These are phyloP conservation scores for Penicillium waksmanii DNA, from an alignment of 495 filamentous ascomycete species.

Conservation along the genomic window DNA sequence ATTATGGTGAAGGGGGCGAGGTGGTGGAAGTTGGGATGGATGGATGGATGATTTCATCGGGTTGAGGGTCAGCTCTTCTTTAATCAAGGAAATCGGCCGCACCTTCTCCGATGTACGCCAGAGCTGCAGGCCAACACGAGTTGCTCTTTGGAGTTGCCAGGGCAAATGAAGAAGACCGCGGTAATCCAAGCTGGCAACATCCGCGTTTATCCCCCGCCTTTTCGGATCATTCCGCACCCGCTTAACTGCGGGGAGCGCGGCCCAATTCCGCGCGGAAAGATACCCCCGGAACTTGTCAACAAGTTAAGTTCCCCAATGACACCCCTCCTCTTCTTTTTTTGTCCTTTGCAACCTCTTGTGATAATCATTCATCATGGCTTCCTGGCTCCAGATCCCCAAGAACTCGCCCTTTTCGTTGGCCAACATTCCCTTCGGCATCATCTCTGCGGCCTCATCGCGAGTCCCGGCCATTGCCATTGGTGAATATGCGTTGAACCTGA, in stretches of 20 bases:
- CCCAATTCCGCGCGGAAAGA: constrained; percentile 28
- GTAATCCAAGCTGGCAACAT: constrained; percentile 15
- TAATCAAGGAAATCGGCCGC: constrained; percentile 6
- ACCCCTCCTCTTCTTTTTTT: constrained; percentile 6
- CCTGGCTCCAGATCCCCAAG: constrained; percentile 68
- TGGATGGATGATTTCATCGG: constrained; percentile 3
- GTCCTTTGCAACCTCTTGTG: constrained; percentile 6
- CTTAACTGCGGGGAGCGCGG: constrained; percentile 34
- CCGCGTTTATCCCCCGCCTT: constrained; percentile 1
- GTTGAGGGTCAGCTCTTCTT: constrained; percentile 12
- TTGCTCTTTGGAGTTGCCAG: no score
- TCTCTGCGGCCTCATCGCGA: constrained; percentile 59
- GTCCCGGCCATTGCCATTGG: constrained; percentile 82
- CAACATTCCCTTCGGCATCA: constrained; percentile 94
- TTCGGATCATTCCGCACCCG: constrained; percentile 23
- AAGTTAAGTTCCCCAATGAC: neutral
- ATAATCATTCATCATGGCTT: constrained; percentile 48
- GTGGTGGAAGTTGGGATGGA: constrained; percentile 8
- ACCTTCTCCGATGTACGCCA: neutral
- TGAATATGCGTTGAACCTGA: constrained; percentile 74
- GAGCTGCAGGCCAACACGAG: neutral
- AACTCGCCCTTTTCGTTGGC: constrained; percentile 78
- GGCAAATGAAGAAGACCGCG: constrained; percentile 18
- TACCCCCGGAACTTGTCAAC: constrained; percentile 2
- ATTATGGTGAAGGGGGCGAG: constrained; percentile 32